Conservation (phyloP, 1,284 basidiomycete genomes). For the Malassezia dermatis region DNA sequence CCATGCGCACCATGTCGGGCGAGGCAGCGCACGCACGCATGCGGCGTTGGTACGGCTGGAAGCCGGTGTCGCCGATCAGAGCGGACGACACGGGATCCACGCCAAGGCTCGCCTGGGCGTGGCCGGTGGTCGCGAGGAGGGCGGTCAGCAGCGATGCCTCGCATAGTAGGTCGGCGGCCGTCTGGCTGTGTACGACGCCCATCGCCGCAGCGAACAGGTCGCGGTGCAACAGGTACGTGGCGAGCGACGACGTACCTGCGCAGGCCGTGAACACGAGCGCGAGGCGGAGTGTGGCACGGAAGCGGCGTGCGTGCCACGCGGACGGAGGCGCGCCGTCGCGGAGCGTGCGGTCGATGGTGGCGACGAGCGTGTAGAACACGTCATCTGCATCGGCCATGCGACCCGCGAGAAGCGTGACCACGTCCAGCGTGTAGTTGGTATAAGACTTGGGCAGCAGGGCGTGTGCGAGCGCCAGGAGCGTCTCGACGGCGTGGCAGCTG, state of each 20-base stretch:
- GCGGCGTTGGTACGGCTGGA: constrained; percentile 18
- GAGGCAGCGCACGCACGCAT: constrained; percentile 8
- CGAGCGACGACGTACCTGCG: constrained; percentile 28
- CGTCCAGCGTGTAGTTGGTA: constrained; percentile 36
- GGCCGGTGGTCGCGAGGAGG: constrained; percentile 37
- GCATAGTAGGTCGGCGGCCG: constrained; percentile 19
- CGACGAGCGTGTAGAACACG: constrained; percentile 33
- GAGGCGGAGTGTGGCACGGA: constrained; percentile 22
- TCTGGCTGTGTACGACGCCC: constrained; percentile 19
- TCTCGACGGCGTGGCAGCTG: constrained; percentile 33
- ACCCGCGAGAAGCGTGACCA: constrained; percentile 36
- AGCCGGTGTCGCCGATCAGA: background rate
- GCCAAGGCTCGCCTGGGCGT: constrained; percentile 6
- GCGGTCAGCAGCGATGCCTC: constrained; percentile 35
- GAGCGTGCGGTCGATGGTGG: constrained; percentile 29
- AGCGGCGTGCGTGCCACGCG: constrained; percentile 2
- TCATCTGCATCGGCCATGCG: constrained; percentile 45
- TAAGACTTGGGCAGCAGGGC: constrained; percentile 35
- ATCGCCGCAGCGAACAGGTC: constrained; percentile 33
- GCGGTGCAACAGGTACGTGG: constrained; percentile 37
- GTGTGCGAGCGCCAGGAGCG: constrained; percentile 30
- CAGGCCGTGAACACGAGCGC: constrained; percentile 32
- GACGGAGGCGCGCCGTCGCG: constrained; percentile 15
- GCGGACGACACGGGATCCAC: constrained; percentile 8
- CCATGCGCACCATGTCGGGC: constrained; percentile 7